Base-by-base conservation (phyloP, 257 asterid genomes). In the Scutellaria galericulata region DNA sequence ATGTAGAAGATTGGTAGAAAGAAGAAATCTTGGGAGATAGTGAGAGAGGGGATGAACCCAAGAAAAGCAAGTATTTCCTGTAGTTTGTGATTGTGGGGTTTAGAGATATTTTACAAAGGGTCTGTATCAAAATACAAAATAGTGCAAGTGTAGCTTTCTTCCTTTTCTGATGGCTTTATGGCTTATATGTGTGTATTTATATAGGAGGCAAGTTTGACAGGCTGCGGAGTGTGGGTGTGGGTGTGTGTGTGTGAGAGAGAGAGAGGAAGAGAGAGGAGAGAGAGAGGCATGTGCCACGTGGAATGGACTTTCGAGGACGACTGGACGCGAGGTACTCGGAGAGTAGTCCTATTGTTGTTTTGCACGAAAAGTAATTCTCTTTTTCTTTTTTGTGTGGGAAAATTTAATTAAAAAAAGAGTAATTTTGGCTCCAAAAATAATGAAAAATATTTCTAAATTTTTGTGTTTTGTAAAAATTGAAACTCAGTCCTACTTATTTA, bases 281-380 rank as follows among this genome's bases (percentile, higher is more conserved):
- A 11, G 75, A 60, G 75, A 71, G 73, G 58, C 6, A 50, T 4
- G 68, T 46, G 37, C 70, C 76, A 68, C 78, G 82, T 67, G 82
- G 72, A 62, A 67, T 45, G 63, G 77, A 68, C 78, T 64, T 69
- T 27, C 74, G 18, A 69, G 61, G 15, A 11, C 3, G 45, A 50
- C 37, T 31, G 42, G 58, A 72, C 60, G 22, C 60, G 22, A 35
- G 15, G 58, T 68, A 40, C 66, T 24, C 5, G 5, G 12, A 37
- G 37, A 2, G 37, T 31, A 31, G 37, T 31, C 37, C 5, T 31
- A 31, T 53, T 55, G 55, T 10, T 71, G 22, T 45, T 6, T 53
- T 69, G 64, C 75, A 52, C 71, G 69, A 47, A 75, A 42, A 52
- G 12, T 8, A 53, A 27, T 37, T 46, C 35, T 35, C 7, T 4